phyloP scores from a whole-genome alignment of 2,329 filamentous ascomycete species.

The Hirsutella rhossiliensis region DNA sequence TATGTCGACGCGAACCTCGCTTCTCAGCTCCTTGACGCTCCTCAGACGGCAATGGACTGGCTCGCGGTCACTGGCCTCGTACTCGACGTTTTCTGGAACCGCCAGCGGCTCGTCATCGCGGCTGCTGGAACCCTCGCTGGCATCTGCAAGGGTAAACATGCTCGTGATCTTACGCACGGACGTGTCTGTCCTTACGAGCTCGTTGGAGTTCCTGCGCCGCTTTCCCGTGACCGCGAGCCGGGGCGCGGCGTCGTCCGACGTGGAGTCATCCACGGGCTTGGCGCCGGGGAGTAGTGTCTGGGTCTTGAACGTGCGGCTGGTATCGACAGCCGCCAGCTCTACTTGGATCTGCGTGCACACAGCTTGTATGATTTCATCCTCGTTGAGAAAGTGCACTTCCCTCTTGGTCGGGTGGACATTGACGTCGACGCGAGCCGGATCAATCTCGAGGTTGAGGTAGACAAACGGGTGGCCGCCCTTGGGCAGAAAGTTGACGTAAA shows the following conservation, averaged over 20 bases:
- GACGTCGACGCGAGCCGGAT: constrained; percentile 85
- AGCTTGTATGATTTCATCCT: constrained; percentile 85
- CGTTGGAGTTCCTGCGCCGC: constrained; percentile 45
- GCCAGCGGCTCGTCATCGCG: constrained; percentile 21
- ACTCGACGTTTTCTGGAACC: constrained; percentile 45
- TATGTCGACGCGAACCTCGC: constrained; percentile 67
- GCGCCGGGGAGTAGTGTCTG: constrained; percentile 76
- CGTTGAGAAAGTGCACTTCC: constrained; percentile 94
- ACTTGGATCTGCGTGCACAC: constrained; percentile 72
- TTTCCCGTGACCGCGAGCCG: constrained; percentile 25
- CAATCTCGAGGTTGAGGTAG: constrained; percentile 86
- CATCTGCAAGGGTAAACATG: constrained; percentile 60
- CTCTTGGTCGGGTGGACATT: constrained; percentile 96
- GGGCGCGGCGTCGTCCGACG: constrained; percentile 13
- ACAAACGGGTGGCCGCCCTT: constrained; percentile 92
- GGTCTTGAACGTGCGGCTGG: constrained; percentile 86
- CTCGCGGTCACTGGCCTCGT: constrained; percentile 60
- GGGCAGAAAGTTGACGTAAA: constrained; percentile 75
- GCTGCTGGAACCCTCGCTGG: constrained; percentile 9
- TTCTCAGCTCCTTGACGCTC: constrained; percentile 77
- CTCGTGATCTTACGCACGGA: constrained; percentile 89
- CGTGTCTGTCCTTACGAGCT: constrained; percentile 80
- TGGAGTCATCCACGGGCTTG: constrained; percentile 12
- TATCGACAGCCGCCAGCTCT: constrained; percentile 77
- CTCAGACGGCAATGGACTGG: constrained; percentile 59